Evolutionary conservation across 2,329 filamentous ascomycete species (phyloP), one percentile per base, ranked within the genome.

Genomic region (Myriosclerotinia scirpicola): DNA sequence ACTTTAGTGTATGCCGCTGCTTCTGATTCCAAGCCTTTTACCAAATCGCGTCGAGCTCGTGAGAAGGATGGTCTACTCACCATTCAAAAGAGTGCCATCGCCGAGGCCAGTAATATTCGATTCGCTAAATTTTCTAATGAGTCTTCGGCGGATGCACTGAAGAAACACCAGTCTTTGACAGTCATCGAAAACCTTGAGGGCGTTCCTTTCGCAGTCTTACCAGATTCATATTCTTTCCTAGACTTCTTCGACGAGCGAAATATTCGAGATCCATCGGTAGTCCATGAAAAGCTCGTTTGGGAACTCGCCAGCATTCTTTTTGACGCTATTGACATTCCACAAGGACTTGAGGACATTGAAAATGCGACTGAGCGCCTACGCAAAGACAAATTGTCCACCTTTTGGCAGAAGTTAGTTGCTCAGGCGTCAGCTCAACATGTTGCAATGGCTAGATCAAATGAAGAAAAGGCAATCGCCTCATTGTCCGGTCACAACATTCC

Each of bases 251-350:
- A 80, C 62, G 74, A 76, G 22, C 77, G 79, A 15, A 73, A 78
- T 52, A 78, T 68, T 44, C 75, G 76, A 42, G 78, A 78, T 70
- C 79, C 80, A 20, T 81, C 81, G 30, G 81, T 78, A 64, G 77
- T 80, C 26, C 86, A 92, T 67, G 92, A 96, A 78, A 86, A 87
- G 73, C 82, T 87, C 17, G 87, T 95, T 0, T 99, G 96, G 95
- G 85, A 92, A 68, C 82, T 99, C 46, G 89, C 92, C 1, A 90
- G 91, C 67, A 88, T 97, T 48, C 83, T 99, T 4, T 99, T 97
- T 74, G 93, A 97, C 71, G 82, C 87, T n/a, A 69, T 87, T 14
- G 80, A 80, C 20, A 75, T 83, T 40, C 78, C 80, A 2, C 67
- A 77, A 3, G 80, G 82, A 15, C 74, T 82, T 11, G 73, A 80